Base-by-base conservation (phyloP, 331 rosid genomes). In the Acacia concinna region DNA sequence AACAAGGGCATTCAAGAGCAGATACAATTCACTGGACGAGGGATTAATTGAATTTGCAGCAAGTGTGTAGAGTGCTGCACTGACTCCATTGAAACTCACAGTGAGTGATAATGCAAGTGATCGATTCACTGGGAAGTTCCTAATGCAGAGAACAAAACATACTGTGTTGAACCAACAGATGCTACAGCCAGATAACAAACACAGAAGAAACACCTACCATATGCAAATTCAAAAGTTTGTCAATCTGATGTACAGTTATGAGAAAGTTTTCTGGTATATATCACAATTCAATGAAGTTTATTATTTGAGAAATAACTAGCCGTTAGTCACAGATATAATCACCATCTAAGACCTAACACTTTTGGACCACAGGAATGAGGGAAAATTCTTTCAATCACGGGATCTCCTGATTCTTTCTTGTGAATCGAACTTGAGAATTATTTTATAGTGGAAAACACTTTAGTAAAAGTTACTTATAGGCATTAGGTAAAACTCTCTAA, bases 91-190 rank as follows among this genome's bases (percentile, higher is more conserved):
- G 93, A 81, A 96, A 85, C 99, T 93, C 23, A 96, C 92, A 1
- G 99, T 96, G 75, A 96, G 97, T 8, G 99, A 88, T 59, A 96
- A 57, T 35, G 99, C 99, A 51, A 96, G 87, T 10, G 99, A 88
- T 28, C 93, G 89, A 82, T 89, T 91, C 0, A 88, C 84, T 7
- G 98, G 94, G 86, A 96, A 96, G 52, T 96, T 96, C 84, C 77
- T 86, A 15, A 91, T 90, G 93, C 99, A 96, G 25, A 96, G 93
- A 78, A 96, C 94, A 72, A 93, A 96, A 54, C 99, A 96, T 1
- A 96, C 97, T 5, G 99, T 95, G 92, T 95, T 95, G 97, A 95
- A 95, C 99, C 99, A 95, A 81, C 99, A 96, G 49, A 96, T 96
- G 93, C 97, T 91, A 59, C 97, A 91, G 30, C 99, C 97, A 44